phyloP scores from a whole-genome alignment of 192 early-diverging fungal genomes.

The Coemansia sp. region DNA sequence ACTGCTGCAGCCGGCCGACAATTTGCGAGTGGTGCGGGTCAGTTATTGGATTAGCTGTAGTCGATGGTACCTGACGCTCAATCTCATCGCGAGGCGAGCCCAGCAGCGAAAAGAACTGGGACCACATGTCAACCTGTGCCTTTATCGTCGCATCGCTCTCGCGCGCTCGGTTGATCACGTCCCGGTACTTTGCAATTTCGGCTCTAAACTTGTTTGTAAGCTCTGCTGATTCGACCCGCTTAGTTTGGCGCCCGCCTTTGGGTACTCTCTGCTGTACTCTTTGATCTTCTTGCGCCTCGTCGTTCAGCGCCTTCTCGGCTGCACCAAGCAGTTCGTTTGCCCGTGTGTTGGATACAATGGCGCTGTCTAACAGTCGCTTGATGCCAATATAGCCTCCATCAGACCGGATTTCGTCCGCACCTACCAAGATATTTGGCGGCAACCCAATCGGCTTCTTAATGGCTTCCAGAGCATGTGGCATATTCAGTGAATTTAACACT shows the following conservation, averaged over 20 bases:
- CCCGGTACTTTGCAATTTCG: conserved; percentile 57
- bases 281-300: conserved; percentile 45
- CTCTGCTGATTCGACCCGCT: conserved; percentile 25
- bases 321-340: conserved; percentile 64
- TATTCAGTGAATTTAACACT: conserved; percentile 65
- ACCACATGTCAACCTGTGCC: conserved; percentile 48
- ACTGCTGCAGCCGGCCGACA: conserved; percentile 60
- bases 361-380: conserved; percentile 62
- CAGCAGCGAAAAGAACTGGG: conserved; percentile 40
- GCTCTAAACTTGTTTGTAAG: conserved; percentile 37
- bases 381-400: conserved; percentile 69
- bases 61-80: conserved; percentile 61
- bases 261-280: conserved; percentile 15
- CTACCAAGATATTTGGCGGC: conserved; percentile 67
- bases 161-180: conserved; percentile 67
- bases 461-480: conserved; percentile 71
- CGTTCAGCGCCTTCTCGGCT: conserved; percentile 32
- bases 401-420: conserved; percentile 71
- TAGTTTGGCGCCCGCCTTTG: conserved; percentile 9
- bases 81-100: conserved; percentile 50
- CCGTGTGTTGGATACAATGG: conserved; percentile 56
- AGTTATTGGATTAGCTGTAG: conserved; percentile 57
- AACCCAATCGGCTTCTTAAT: conserved; percentile 74
- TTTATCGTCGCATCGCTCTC: conserved; percentile 68
- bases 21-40: conserved; percentile 65